These are phyloP conservation scores for Lepidium africanum DNA, from an alignment of 345 rosid species.

Conservation along the genomic window DNA sequence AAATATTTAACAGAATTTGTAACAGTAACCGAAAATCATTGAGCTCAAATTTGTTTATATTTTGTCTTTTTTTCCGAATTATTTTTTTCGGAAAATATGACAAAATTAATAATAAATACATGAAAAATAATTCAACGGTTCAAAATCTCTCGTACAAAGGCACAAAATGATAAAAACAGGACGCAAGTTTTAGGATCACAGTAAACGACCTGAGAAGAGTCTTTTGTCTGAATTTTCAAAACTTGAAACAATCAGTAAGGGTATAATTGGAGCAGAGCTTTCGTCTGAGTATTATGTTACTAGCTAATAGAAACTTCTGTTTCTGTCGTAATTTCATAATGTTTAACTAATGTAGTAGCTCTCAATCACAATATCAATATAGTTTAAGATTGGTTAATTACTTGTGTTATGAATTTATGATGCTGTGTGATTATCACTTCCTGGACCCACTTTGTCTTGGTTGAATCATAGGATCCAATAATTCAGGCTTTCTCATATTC, in stretches of 20 bases:
- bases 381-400: slow-evolving; percentile 5
- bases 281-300: too few relatives aligned
- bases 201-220: slow-evolving; percentile 23
- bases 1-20: neutral
- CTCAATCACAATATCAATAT: slow-evolving; percentile 20
- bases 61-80: too few relatives aligned
- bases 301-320: too few relatives aligned
- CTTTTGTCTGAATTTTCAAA: neutral
- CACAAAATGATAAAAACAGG: slow-evolving; percentile 34
- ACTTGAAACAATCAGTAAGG: slow-evolving; percentile 16
- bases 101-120: neutral
- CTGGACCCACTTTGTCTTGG: neutral
- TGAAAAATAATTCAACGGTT: slow-evolving; percentile 33
- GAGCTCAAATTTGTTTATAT: neutral
- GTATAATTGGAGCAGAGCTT: neutral
- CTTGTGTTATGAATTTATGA: neutral
- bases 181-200: neutral
- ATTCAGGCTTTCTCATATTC: neutral
- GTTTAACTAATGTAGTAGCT: neutral
- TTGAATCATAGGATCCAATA: neutral
- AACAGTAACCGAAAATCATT: neutral
- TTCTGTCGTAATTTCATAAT: neutral
- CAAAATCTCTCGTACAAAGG: slow-evolving; percentile 44
- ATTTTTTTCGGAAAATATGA: neutral
- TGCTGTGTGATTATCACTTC: neutral